phyloP scores from a whole-genome alignment of 305 asterid species.

The Fraxinus paxiana region DNA sequence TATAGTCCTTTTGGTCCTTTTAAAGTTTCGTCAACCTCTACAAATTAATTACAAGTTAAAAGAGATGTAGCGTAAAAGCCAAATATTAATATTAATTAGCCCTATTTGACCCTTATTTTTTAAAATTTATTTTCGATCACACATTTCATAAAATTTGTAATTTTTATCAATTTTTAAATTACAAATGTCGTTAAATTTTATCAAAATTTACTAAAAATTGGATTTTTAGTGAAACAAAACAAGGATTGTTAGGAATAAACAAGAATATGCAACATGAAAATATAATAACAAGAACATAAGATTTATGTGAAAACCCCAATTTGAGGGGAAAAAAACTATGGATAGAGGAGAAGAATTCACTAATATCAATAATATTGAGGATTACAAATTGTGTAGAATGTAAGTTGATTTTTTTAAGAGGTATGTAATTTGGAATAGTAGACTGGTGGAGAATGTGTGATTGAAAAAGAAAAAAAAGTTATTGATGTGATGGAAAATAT shows the following conservation, averaged over 20 bases:
- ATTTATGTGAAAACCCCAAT: background rate
- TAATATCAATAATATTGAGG: background rate
- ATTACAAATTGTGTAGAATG: too few species aligned
- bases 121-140: background rate
- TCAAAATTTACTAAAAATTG: background rate
- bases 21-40: background rate
- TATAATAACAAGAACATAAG: background rate
- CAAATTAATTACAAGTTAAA: background rate
- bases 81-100: background rate
- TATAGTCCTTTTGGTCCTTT: too few species aligned
- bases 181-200: background rate
- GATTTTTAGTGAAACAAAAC: background rate
- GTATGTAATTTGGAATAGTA: background rate
- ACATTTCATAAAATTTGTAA: background rate
- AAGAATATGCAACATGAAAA: background rate
- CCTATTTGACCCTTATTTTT: background rate
- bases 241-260: background rate
- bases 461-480: too few species aligned
- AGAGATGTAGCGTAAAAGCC: background rate
- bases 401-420: background rate
- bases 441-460: too few species aligned
- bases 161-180: background rate
- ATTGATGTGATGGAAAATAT: too few species aligned
- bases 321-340: background rate
- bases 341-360: background rate